Evolutionary conservation across 2,329 filamentous ascomycete species (phyloP), one percentile per base, ranked within the genome.

Genomic region (Nigrospora sphaerica): DNA sequence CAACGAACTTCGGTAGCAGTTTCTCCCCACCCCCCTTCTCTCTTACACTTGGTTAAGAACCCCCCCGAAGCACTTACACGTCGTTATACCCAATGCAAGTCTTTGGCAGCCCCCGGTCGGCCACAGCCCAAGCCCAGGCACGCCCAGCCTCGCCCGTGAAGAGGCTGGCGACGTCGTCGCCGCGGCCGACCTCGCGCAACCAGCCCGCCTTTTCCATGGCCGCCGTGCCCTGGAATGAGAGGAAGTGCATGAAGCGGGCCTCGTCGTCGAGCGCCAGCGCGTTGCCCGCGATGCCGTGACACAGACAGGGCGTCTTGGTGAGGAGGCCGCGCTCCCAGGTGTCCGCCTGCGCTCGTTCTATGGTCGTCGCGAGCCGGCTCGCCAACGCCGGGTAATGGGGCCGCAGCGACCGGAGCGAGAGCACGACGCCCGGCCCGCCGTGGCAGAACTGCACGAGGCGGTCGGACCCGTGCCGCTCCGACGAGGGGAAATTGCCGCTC

Each of bases 241-340:
- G n/a, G 32, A 61, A 57, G 17, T 58, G 55, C 16, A 31, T 4
- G 23, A 60, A 56, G 19, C 44, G 40, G 5, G 51, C 43, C 7
- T 51, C 44, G 6, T 46, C 45, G 1, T 50, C 52, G 6, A 61
- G 45, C 19, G 56, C 58, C 14, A 86, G 63, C 14, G 80, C 78
- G 56, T 86, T 86, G 9, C 82, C 80, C 13, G 78, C 71, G 28
- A 84, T 78, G 0, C 82, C 78, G 56, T 86, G 81, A 55, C 82
- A 86, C 33, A 86, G 59, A 55, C 77, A 83, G 2, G 81, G 80
- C 54, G 81, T 77, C 52, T 85, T 85, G 12, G 70, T 80, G 50
- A 86, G 63, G 12, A 84, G 57, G 0, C 81, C 81, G 39, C 75
- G 70, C 50, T 75, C 69, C 71, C 75, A 77, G 19, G 78, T 70